phyloP scores from a whole-genome alignment of 202 grass and related monocot genomes.

The Miscanthus sacchariflorus region DNA sequence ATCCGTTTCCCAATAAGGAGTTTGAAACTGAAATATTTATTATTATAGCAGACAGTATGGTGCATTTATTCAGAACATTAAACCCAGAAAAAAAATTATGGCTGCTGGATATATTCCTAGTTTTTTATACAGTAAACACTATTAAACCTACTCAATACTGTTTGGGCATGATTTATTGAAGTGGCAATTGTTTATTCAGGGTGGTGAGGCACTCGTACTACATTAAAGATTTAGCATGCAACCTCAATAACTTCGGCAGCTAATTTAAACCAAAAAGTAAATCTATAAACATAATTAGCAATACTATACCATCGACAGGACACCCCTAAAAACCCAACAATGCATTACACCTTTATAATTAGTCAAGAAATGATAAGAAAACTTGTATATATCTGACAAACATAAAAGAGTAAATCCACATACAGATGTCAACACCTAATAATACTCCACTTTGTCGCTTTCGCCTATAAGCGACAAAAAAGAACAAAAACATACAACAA shows the following conservation, averaged over 20 bases:
- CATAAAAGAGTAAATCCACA: not conserved
- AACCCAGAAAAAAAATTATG: not conserved
- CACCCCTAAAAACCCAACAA: not conserved
- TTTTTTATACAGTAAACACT: not conserved
- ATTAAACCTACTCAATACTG: not conserved
- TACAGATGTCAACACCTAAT: not conserved
- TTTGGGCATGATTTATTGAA: not conserved
- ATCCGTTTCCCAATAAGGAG: not conserved
- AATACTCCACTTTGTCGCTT: not conserved
- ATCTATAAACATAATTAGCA: not conserved
- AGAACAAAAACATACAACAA: not conserved
- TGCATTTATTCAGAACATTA: constrained; percentile 10
- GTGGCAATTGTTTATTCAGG: not conserved
- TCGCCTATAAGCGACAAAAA: not conserved
- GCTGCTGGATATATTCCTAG: not conserved
- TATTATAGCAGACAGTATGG: not conserved
- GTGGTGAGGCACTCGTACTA: not conserved
- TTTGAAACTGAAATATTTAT: constrained; percentile 1
- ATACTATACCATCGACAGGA: not conserved
- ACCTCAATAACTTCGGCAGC: not conserved
- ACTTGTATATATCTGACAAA: not conserved
- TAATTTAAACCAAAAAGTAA: constrained; percentile 13
- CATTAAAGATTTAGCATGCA: not conserved
- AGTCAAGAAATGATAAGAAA: constrained; percentile 8
- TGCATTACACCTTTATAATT: not conserved